Conservation (phyloP, 2,329 filamentous ascomycete species). For the Neofusicoccum laricinum region DNA sequence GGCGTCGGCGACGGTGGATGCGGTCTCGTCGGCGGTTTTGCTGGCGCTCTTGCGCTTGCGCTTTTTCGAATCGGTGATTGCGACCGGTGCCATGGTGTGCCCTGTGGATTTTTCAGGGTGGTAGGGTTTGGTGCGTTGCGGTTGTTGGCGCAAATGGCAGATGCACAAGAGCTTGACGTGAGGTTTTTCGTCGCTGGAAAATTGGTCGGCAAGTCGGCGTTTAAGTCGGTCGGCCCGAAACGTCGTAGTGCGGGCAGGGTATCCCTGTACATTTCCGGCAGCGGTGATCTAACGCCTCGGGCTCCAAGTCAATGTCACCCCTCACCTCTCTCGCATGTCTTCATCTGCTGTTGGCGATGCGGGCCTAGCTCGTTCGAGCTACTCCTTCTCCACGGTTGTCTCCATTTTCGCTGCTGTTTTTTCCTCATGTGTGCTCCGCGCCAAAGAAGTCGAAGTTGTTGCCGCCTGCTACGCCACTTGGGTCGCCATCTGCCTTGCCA, state of each 20-base stretch:
- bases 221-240: neutral
- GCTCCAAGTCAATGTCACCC: neutral
- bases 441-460: neutral
- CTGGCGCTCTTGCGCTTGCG: constrained; percentile 48
- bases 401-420: neutral
- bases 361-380: neutral
- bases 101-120: neutral
- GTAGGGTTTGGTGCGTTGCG: neutral
- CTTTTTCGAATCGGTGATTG: constrained; percentile 42
- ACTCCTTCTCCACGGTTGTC: neutral
- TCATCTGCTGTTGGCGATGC: neutral
- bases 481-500: neutral
- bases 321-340: constrained; percentile 1
- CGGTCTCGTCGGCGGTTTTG: constrained; percentile 29
- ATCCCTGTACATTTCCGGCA: constrained; percentile 14
- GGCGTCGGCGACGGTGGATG: constrained; percentile 19
- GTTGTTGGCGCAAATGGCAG: neutral
- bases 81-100: constrained; percentile 35
- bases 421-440: neutral
- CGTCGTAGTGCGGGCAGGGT: neutral
- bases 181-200: neutral
- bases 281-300: constrained; percentile 6
- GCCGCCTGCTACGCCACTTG: constrained; percentile 1
- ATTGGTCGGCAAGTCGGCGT: constrained; percentile 1
- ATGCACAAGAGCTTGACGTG: neutral